A percentile compares a stretch with the other conserved stretches of the same genome.
Conservation (phyloP, 2,329 filamentous ascomycete genomes). For the Knufia fluminis region DNA sequence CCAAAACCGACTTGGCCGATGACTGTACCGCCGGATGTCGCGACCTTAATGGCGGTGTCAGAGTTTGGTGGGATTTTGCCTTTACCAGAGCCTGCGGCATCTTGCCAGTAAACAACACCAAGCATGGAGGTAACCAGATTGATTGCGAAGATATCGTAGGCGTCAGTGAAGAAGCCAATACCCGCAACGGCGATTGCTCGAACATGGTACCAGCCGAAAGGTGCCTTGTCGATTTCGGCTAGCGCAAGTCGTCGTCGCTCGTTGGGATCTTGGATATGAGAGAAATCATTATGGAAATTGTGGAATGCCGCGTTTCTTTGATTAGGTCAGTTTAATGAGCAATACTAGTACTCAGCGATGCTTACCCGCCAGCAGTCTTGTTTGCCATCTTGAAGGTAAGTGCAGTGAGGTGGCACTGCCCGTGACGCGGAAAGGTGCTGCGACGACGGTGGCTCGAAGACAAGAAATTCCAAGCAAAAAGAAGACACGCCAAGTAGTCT, state of each 20-base stretch:
- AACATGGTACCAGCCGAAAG: conserved; percentile 53
- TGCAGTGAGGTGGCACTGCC: conserved; percentile 1
- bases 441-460: background rate
- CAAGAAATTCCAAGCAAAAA: conserved; percentile 9
- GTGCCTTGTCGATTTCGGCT: conserved; percentile 45
- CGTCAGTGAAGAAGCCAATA: conserved; percentile 82
- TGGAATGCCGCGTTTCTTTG: conserved; percentile 52
- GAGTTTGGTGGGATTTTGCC: conserved; percentile 54
- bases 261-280: conserved; percentile 56
- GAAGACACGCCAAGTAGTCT: conserved; percentile 8
- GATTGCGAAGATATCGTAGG: conserved; percentile 74
- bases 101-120: conserved; percentile 67
- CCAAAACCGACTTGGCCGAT: conserved; percentile 75
- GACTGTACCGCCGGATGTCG: conserved; percentile 74
- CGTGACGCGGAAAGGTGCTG: background rate
- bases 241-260: conserved; percentile 71
- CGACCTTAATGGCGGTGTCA: conserved; percentile 76
- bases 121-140: conserved; percentile 66
- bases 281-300: conserved; percentile 69
- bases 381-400: conserved; percentile 10
- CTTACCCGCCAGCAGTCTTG: conserved; percentile 16
- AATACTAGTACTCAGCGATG: too few relatives aligned
- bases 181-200: conserved; percentile 68
- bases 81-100: conserved; percentile 37
- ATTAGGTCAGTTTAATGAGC: background rate